Evolutionary conservation across 2,329 filamentous ascomycete species (phyloP).

Genomic region (Rhinocladiella mackenziei): DNA sequence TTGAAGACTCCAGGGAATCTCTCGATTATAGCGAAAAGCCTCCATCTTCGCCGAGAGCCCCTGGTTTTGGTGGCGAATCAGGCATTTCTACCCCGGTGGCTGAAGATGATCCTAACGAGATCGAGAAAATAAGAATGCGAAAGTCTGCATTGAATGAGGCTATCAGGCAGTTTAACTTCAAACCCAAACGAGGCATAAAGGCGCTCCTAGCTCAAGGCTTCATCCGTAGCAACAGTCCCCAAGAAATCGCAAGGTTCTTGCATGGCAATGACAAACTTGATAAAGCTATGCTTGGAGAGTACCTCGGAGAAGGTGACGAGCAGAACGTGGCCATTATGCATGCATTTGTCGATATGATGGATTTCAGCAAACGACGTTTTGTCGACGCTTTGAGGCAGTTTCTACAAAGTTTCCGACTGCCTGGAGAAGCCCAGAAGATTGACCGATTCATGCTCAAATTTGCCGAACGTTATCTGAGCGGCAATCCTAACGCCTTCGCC

Average conservation of each 20-base stretch:
- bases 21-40: conserved; percentile 60
- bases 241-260: conserved; percentile 81
- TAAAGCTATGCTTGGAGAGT: conserved; percentile 91
- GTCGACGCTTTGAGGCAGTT: conserved; percentile 89
- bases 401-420: conserved; percentile 87
- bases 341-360: conserved; percentile 92
- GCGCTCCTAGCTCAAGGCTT: conserved; percentile 78
- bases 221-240: conserved; percentile 70
- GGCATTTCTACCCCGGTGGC: conserved; percentile 63
- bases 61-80: conserved; percentile 51
- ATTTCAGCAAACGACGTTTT: conserved; percentile 86
- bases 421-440: conserved; percentile 96
- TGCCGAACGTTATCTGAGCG: conserved; percentile 88
- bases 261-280: conserved; percentile 77
- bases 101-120: conserved; percentile 86
- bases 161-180: conserved; percentile 92
- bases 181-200: conserved; percentile 91
- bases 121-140: conserved; percentile 91
- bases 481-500: conserved; percentile 94
- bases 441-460: conserved; percentile 99
- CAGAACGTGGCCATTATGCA: conserved; percentile 98
- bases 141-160: conserved; percentile 91
- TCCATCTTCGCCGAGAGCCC: conserved; percentile 58
- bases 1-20: conserved; percentile 64
- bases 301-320: conserved; percentile 85